Percentiles rank a stretch among this genome's conserved stretches.
These are phyloP conservation scores for Aspergillus piperis DNA, from an alignment of 2,329 filamentous ascomycete genomes.

Conservation along the genomic window DNA sequence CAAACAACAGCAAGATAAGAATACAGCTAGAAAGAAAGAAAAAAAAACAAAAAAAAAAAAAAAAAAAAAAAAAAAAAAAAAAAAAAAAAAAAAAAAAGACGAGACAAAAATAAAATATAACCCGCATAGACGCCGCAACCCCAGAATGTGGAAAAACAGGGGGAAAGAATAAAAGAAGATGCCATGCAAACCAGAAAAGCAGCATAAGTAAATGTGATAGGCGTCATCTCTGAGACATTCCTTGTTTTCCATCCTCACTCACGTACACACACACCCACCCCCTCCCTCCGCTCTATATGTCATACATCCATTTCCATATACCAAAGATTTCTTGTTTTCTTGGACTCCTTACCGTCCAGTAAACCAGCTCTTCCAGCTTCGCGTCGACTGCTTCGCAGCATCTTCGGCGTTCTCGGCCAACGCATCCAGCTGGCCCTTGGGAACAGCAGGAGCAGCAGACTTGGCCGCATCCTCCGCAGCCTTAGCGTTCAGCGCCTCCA, in stretches of 20 bases:
- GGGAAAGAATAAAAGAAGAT: constrained; percentile 2
- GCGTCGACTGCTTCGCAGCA: constrained; percentile 37
- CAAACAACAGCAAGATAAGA: neutral
- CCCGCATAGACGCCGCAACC: constrained; percentile 33
- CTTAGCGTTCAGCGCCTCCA: constrained; percentile 42
- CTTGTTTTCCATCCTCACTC: neutral
- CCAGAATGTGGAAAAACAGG: constrained; percentile 22
- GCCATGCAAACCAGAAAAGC: constrained; percentile 16
- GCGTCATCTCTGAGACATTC: neutral
- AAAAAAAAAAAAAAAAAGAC: neutral
- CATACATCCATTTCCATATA: constrained; percentile 4
- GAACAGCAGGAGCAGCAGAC: constrained; percentile 13
- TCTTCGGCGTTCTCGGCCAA: constrained; percentile 39
- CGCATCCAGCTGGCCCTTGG: constrained; percentile 35
- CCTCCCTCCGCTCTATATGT: neutral
- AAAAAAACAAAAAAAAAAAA: neutral
- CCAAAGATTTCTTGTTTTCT: no score
- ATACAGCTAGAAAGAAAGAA: neutral
- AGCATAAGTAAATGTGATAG: constrained; percentile 1
- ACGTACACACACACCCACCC: no score
- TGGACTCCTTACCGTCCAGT: constrained; percentile 34
- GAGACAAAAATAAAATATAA: neutral
- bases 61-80: neutral
- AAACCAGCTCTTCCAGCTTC: constrained; percentile 45
- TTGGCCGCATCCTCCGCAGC: constrained; percentile 27